Percentiles rank a stretch among this genome's conserved stretches.
phyloP scores from a whole-genome alignment of 2,329 filamentous ascomycete genomes.

The Aureobasidium sp. region DNA sequence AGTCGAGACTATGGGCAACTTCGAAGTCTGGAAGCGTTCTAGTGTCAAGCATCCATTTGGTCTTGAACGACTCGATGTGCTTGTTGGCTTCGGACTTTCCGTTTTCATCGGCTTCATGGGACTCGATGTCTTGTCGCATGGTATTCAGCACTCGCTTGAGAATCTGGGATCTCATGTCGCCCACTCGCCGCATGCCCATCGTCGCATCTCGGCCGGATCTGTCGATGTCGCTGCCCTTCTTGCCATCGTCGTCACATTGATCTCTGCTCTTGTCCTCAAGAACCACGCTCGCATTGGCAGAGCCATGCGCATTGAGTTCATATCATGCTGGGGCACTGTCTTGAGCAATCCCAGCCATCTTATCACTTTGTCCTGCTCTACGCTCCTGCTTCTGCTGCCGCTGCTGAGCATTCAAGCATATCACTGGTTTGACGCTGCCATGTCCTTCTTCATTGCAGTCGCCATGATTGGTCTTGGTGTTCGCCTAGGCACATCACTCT shows the following conservation, averaged over 20 bases:
- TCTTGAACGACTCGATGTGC: slow-evolving; percentile 83
- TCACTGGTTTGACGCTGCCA: slow-evolving; percentile 71
- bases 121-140: slow-evolving; percentile 89
- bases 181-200: slow-evolving; percentile 50
- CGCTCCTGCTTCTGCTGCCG: slow-evolving; percentile 71
- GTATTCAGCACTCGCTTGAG: slow-evolving; percentile 87
- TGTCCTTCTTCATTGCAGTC: slow-evolving; percentile 74
- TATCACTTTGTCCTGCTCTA: slow-evolving; percentile 80
- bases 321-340: slow-evolving; percentile 75
- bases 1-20: slow-evolving; percentile 91
- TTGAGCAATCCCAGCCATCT: slow-evolving; percentile 93
- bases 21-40: slow-evolving; percentile 93
- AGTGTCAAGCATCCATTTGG: slow-evolving; percentile 85
- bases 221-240: slow-evolving; percentile 76
- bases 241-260: slow-evolving; percentile 72
- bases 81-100: slow-evolving; percentile 92
- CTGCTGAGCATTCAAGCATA: slow-evolving; percentile 75
- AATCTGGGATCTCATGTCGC: slow-evolving; percentile 61
- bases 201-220: slow-evolving; percentile 62
- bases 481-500: slow-evolving; percentile 76
- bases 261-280: slow-evolving; percentile 78
- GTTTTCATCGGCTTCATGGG: slow-evolving; percentile 97
- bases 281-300: slow-evolving; percentile 91
- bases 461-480: slow-evolving; percentile 84
- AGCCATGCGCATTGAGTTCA: slow-evolving; percentile 78